Evolutionary conservation across 2,329 filamentous ascomycete genomes (phyloP), one percentile per base, ranked within the genome.

Genomic region (Clarireedia sp.): DNA sequence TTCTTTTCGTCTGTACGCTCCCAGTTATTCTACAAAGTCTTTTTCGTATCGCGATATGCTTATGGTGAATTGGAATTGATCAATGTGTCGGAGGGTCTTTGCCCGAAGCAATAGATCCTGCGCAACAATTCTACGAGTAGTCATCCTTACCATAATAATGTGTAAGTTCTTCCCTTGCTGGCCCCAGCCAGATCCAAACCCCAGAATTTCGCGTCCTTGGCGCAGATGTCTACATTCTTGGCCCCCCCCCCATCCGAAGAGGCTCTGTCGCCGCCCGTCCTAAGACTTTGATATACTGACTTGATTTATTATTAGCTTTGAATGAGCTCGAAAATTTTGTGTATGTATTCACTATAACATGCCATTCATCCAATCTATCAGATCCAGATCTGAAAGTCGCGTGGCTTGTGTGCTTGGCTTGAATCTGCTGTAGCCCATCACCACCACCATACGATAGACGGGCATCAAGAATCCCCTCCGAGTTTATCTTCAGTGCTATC

Each of bases 311-410:
- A 29, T 47, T 21, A 66, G 65, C 64, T 60, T 56, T 65, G 24
- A 62, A 61, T 57, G 58, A 60, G 51, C 59, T 67, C 53, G 55
- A 62, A 37, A 66, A 62, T 24, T 63, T 62, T 55, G 65, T 66
- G 65, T 67, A 62, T 51, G 65, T 65, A 16, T 46, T 24, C 41
- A 44, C 23, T 12, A 3, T 3, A 33, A 33, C 10, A 12, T 33
- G 29, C 3, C 29, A 12, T 33, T 12, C 12, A 12, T 12, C 29
- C 29, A 10, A 33, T 12, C 29, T 33, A 12, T 33, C 29, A 12
- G 29, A 33, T 33, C 29, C 12, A n/a, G n/a, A n/a, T n/a, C n/a
- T n/a, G n/a, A 10, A 33, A 33, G 29, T 33, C 29, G 29, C 29
- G 29, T 33, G 3, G 29, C 29, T 12, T 33, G 29, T 3, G 29